These are phyloP conservation scores for Trypethelium eluteriae DNA, from an alignment of 495 filamentous ascomycete genomes.

Conservation along the genomic window DNA sequence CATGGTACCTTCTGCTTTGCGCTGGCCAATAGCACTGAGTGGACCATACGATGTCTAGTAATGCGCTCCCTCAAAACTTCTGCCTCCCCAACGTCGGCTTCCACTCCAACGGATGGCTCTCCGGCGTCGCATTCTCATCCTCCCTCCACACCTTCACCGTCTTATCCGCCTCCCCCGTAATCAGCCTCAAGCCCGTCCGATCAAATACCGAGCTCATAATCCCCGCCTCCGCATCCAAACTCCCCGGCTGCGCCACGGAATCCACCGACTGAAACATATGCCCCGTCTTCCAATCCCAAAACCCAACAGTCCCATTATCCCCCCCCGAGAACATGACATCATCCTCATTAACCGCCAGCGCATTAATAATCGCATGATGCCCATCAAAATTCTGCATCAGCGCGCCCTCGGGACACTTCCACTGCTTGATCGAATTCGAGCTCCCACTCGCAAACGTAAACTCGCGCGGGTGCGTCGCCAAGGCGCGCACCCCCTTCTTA, in stretches of 20 bases:
- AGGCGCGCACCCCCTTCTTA: conserved; percentile 89
- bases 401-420: conserved; percentile 96
- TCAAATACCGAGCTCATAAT: conserved; percentile 92
- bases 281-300: conserved; percentile 99
- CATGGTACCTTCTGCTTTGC: too few species aligned
- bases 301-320: conserved; percentile 92
- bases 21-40: too few species aligned
- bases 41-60: background rate
- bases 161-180: conserved; percentile 94
- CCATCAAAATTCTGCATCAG: conserved; percentile 99
- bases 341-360: conserved; percentile 85
- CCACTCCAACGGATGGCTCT: conserved; percentile 91
- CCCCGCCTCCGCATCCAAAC: conserved; percentile 86
- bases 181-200: conserved; percentile 74
- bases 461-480: conserved; percentile 81
- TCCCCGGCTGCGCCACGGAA: conserved; percentile 87
- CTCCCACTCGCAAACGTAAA: conserved; percentile 94
- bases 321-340: conserved; percentile 92
- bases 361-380: conserved; percentile 94
- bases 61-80: conserved; percentile 46
- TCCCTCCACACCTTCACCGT: conserved; percentile 96
- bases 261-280: conserved; percentile 81
- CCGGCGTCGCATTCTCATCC: conserved; percentile 81
- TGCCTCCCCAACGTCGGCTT: conserved; percentile 70
- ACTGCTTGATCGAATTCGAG: conserved; percentile 94